Percentiles rank a stretch among this genome's conserved stretches.
phyloP scores from a whole-genome alignment of 2,329 filamentous ascomycete species.

The Dactylonectria macrodidyma region DNA sequence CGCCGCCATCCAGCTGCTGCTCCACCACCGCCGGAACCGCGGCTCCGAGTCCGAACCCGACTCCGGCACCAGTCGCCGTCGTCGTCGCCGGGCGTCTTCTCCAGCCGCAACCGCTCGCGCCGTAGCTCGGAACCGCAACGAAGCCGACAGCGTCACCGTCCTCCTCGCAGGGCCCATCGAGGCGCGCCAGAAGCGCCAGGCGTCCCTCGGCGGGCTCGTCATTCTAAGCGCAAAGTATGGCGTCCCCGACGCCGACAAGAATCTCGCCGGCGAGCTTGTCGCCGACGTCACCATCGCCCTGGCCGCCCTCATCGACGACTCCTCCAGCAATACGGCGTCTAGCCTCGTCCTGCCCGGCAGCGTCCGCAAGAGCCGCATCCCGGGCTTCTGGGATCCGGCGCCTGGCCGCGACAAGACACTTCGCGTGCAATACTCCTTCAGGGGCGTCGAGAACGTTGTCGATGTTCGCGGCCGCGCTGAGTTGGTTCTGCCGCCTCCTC shows the following conservation, averaged over 20 bases:
- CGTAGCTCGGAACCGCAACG: slow-evolving; percentile 55
- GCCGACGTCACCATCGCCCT: slow-evolving; percentile 66
- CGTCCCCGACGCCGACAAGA: slow-evolving; percentile 50
- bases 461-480: slow-evolving; percentile 44
- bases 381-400: slow-evolving; percentile 68
- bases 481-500: slow-evolving; percentile 42
- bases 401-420: slow-evolving; percentile 61
- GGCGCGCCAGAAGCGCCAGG: slow-evolving; percentile 54
- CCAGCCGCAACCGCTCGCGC: slow-evolving; percentile 36
- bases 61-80: slow-evolving; percentile 24
- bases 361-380: slow-evolving; percentile 59
- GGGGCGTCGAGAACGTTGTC: slow-evolving; percentile 48
- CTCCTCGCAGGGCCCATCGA: slow-evolving; percentile 59
- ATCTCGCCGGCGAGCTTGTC: slow-evolving; percentile 58
- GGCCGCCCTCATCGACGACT: slow-evolving; percentile 60
- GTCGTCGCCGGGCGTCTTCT: slow-evolving; percentile 14
- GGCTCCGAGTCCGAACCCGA: slow-evolving; percentile 4
- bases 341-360: slow-evolving; percentile 57
- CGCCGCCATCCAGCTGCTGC: slow-evolving; percentile 54
- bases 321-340: slow-evolving; percentile 40
- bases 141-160: slow-evolving; percentile 62
- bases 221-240: slow-evolving; percentile 66
- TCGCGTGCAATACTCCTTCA: slow-evolving; percentile 61
- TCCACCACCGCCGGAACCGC: slow-evolving; percentile 34
- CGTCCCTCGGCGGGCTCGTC: slow-evolving; percentile 58